Evolutionary conservation across 2,329 filamentous ascomycete genomes (phyloP).

Genomic region (Periconia sp.): DNA sequence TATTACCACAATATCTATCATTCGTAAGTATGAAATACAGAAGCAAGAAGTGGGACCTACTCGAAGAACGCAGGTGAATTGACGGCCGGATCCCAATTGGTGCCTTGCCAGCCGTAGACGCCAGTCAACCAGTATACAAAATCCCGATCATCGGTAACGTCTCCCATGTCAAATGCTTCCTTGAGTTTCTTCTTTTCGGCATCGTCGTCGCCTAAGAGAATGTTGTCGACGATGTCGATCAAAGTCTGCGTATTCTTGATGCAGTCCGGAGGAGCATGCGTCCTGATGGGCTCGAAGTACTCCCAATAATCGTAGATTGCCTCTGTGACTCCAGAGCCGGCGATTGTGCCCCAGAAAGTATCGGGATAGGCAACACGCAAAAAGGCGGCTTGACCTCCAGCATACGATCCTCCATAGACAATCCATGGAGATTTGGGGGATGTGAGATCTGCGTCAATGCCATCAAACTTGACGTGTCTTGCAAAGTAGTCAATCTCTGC

Average conservation of each 20-base stretch:
- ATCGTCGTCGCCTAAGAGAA: conserved; percentile 58
- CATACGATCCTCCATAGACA: conserved; percentile 83
- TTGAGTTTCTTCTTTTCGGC: conserved; percentile 55
- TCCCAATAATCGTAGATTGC: conserved; percentile 79
- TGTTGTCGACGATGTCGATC: conserved; percentile 64
- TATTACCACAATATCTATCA: conserved; percentile 58
- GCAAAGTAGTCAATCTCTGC: conserved; percentile 86
- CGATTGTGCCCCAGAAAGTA: conserved; percentile 78
- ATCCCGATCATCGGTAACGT: conserved; percentile 58
- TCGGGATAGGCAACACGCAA: conserved; percentile 78
- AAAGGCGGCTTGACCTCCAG: conserved; percentile 79
- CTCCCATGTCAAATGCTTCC: conserved; percentile 57
- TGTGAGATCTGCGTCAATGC: conserved; percentile 70
- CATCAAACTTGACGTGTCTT: conserved; percentile 71
- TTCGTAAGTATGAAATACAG: conserved; percentile 1
- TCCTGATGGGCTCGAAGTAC: conserved; percentile 65
- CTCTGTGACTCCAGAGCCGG: conserved; percentile 78
- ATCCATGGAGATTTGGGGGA: conserved; percentile 73
- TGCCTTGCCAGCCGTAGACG: conserved; percentile 60
- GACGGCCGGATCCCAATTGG: conserved; percentile 63
- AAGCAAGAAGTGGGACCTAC: conserved; percentile 29
- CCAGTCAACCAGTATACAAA: conserved; percentile 58
- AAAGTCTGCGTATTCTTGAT: conserved; percentile 68
- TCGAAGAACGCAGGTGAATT: conserved; percentile 56
- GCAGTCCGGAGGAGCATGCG: conserved; percentile 66